A percentile compares a stretch with the other conserved stretches of the same genome.
These are phyloP conservation scores for Capsicum rhomboideum DNA, from an alignment of 257 asterid species.

Conservation along the genomic window DNA sequence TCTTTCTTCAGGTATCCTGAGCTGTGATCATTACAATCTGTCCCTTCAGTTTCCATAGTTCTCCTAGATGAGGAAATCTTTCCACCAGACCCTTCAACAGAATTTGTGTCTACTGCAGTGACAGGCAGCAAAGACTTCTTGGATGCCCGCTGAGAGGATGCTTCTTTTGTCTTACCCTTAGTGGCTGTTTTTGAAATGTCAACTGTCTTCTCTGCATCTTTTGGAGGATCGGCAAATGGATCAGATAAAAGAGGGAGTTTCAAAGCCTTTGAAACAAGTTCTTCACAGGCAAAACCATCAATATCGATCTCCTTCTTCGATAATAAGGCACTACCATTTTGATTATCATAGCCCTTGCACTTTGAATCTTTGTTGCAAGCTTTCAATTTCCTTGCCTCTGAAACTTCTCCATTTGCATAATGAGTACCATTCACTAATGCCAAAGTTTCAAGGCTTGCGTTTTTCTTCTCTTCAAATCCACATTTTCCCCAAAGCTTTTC, in stretches of 20 bases:
- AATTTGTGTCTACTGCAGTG: slow-evolving; percentile 23
- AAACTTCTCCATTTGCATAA: slow-evolving; percentile 34
- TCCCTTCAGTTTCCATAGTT: slow-evolving; percentile 33
- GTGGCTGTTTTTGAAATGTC: slow-evolving; percentile 9
- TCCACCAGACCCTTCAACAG: slow-evolving; percentile 38
- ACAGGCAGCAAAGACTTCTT: slow-evolving; percentile 38
- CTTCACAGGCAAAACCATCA: slow-evolving; percentile 56
- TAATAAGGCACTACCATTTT: slow-evolving; percentile 23
- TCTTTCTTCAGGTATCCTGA: slow-evolving; percentile 33
- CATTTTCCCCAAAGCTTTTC: slow-evolving; percentile 32
- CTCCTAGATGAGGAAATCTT: slow-evolving; percentile 30
- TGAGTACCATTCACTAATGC: slow-evolving; percentile 41
- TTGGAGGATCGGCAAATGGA: slow-evolving; percentile 31
- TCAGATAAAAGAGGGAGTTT: slow-evolving; percentile 77
- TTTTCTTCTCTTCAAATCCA: slow-evolving; percentile 32
- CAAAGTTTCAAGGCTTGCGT: slow-evolving; percentile 24
- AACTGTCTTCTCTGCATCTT: slow-evolving; percentile 20
- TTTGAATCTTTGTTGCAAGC: slow-evolving; percentile 28
- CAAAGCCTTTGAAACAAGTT: slow-evolving; percentile 64
- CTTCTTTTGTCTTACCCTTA: slow-evolving; percentile 25
- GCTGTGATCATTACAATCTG: slow-evolving; percentile 16
- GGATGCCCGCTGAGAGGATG: slow-evolving; percentile 24
- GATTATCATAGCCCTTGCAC: slow-evolving; percentile 13
- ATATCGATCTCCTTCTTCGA: slow-evolving; percentile 42
- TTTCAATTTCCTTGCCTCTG: slow-evolving; percentile 30